Evolutionary conservation across 495 filamentous ascomycete genomes (phyloP).

Genomic region (Penicillium verhagenii): DNA sequence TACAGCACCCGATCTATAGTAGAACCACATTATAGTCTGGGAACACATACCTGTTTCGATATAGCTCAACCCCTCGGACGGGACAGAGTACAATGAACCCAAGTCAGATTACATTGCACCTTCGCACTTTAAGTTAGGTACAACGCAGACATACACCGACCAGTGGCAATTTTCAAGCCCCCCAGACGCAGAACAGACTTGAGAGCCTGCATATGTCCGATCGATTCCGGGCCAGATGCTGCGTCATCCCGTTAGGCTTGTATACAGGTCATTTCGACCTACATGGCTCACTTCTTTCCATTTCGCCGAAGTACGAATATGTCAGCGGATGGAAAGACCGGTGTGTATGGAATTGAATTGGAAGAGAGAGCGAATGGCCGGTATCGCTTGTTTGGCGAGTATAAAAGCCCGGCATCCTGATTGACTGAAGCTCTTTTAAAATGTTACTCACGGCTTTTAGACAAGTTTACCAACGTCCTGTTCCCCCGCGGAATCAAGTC

Average conservation of each 20-base stretch:
- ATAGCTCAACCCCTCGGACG: neutral
- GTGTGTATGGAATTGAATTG: neutral
- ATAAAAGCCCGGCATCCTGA: neutral
- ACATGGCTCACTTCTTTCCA: neutral
- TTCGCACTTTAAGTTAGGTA: neutral
- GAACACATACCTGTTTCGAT: neutral
- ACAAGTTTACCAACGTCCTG: no score
- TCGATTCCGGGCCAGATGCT: constrained; percentile 6
- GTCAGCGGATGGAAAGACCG: neutral
- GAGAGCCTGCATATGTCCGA: constrained; percentile 2
- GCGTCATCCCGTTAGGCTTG: constrained; percentile 4
- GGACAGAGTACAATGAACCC: neutral
- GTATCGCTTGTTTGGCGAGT: neutral
- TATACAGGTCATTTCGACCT: neutral
- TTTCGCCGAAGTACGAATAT: neutral
- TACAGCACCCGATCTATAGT: neutral
- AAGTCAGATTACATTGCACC: neutral
- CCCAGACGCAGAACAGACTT: neutral
- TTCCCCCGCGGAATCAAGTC: no score
- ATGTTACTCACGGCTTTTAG: no score
- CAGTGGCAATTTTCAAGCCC: neutral
- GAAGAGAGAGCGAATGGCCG: neutral
- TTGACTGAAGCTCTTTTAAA: no score
- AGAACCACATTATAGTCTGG: neutral
- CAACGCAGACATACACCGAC: neutral